Conservation (phyloP, 306 rosid species). For the Cyamopsis tetragonoloba region DNA sequence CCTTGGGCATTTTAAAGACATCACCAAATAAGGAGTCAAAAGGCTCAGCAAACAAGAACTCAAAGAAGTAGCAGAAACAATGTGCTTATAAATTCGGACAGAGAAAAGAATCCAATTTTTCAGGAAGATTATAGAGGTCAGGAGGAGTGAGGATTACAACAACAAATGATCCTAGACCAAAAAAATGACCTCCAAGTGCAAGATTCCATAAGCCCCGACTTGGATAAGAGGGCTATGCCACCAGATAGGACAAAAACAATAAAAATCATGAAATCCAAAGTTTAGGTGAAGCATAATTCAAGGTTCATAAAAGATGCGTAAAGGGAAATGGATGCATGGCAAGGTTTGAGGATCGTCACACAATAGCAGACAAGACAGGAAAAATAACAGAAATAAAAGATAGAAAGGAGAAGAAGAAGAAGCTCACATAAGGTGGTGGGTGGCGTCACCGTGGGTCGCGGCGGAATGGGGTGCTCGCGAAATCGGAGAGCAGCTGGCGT, state of each 20-base stretch:
- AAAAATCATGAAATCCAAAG: background rate
- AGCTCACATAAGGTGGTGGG: background rate
- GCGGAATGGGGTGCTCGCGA: background rate
- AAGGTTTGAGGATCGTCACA: background rate
- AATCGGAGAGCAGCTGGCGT: too few species aligned
- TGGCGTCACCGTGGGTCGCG: background rate
- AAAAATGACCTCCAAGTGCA: too few species aligned
- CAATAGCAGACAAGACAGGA: background rate
- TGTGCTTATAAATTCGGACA: background rate
- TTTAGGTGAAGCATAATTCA: background rate
- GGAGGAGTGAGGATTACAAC: background rate
- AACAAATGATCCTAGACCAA: too few species aligned
- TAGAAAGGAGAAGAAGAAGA: background rate
- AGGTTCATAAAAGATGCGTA: too few species aligned
- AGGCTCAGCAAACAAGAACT: too few species aligned
- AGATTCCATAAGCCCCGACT: background rate
- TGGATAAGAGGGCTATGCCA: background rate
- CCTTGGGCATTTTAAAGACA: too few species aligned
- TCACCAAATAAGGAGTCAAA: too few species aligned
- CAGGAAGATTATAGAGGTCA: background rate
- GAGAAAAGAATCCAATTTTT: background rate
- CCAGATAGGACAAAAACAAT: background rate
- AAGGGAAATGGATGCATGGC: background rate
- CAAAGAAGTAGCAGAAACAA: background rate
- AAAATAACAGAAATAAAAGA: background rate